Evolutionary conservation across 2,329 filamentous ascomycete genomes (phyloP).

Genomic region (Apiospora sp.): DNA sequence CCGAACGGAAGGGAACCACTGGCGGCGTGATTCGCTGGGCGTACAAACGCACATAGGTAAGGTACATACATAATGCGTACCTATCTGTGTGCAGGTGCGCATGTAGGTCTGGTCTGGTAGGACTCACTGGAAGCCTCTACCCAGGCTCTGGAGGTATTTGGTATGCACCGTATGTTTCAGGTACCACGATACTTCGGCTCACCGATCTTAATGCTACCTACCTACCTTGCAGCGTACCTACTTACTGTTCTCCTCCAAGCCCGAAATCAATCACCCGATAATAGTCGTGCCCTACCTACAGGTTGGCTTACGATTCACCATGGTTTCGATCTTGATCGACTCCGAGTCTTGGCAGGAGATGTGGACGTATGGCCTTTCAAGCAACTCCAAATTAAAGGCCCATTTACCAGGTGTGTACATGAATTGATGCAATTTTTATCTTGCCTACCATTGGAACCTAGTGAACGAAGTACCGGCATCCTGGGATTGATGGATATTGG

Average conservation of each 20-base stretch:
- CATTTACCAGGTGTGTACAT: not conserved
- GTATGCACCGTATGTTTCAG: slow-evolving; percentile 17
- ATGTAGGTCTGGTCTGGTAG: not conserved
- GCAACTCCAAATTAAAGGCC: not conserved
- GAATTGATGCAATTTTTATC: too few relatives aligned
- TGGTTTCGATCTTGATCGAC: not conserved
- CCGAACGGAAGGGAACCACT: slow-evolving; percentile 1
- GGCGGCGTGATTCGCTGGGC: not conserved
- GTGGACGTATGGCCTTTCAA: not conserved
- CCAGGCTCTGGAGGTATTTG: not conserved
- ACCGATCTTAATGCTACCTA: slow-evolving; percentile 10
- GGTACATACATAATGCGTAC: not conserved
- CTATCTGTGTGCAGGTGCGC: not conserved
- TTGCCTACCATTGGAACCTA: too few relatives aligned
- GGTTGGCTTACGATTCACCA: not conserved
- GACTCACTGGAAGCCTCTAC: not conserved
- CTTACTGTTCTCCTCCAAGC: not conserved
- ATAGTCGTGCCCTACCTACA: not conserved
- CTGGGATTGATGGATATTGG: too few relatives aligned
- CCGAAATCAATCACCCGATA: not conserved
- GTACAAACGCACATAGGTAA: not conserved
- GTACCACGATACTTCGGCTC: slow-evolving; percentile 13
- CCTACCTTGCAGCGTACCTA: not conserved
- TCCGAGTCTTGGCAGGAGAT: not conserved
- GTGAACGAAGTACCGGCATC: too few relatives aligned